Percentiles rank a stretch among this genome's conserved stretches.
phyloP scores from a whole-genome alignment of 73 alveolate species.

The Urostyla sp. region DNA sequence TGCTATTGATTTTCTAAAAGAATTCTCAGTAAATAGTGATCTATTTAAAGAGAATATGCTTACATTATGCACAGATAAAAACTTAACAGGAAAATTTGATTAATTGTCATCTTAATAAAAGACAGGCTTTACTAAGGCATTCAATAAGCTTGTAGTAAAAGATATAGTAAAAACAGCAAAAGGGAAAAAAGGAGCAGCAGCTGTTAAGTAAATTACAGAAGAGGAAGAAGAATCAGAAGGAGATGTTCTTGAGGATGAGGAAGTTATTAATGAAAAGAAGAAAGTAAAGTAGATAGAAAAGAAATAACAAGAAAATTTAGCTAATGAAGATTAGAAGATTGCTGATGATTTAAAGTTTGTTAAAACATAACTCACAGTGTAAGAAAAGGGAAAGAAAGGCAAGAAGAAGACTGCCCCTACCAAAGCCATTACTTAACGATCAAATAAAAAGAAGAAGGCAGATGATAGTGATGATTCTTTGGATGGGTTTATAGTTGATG shows the following conservation, averaged over 20 bases:
- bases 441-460: not conserved
- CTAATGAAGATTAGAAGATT: conserved; percentile 5
- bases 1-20: conserved; percentile 71
- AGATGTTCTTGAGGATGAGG: conserved; percentile 13
- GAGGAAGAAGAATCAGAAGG: conserved; percentile 37
- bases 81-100: conserved; percentile 21
- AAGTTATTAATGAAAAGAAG: not conserved
- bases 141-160: conserved; percentile 6
- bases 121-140: conserved; percentile 9
- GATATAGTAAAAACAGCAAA: conserved; percentile 26
- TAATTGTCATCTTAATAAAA: not conserved
- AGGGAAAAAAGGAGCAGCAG: not conserved
- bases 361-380: not conserved
- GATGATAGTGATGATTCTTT: not conserved
- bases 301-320: conserved; percentile 17
- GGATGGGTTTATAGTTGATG: conserved; percentile 31
- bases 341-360: conserved; percentile 11
- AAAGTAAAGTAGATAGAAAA: conserved; percentile 19
- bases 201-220: conserved; percentile 31
- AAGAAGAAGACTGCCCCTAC: too few species aligned
- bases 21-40: conserved; percentile 77
- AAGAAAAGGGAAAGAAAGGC: conserved; percentile 41
- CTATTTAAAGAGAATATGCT: conserved; percentile 87
- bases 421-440: not conserved
- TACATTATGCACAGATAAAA: conserved; percentile 62